Evolutionary conservation across 2,329 filamentous ascomycete species (phyloP).

Genomic region (Cucurbitaria berberidis): DNA sequence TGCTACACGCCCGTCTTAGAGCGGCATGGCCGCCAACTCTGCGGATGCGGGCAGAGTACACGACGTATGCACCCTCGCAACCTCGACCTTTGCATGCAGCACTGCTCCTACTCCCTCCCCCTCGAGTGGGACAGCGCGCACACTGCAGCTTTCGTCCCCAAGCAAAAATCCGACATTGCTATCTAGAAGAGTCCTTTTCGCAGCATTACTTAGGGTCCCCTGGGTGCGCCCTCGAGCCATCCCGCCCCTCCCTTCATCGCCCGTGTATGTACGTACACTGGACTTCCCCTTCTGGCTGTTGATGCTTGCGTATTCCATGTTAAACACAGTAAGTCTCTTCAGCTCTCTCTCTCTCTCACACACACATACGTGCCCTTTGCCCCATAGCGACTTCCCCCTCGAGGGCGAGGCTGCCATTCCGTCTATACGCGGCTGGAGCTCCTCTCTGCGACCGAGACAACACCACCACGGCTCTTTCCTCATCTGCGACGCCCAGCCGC

Average conservation of each 20-base stretch:
- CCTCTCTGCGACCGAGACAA: slow-evolving; percentile 23
- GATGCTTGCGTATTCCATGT: slow-evolving; percentile 13
- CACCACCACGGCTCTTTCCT: slow-evolving; percentile 35
- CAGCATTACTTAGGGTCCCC: slow-evolving; percentile 35
- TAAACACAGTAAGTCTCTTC: slow-evolving; percentile 32
- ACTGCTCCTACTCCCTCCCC: slow-evolving; percentile 32
- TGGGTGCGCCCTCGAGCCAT: slow-evolving; percentile 5
- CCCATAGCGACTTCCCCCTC: slow-evolving; percentile 19
- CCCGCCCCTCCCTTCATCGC: too few relatives aligned
- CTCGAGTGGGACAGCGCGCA: slow-evolving; percentile 28
- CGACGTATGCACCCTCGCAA: slow-evolving; percentile 41
- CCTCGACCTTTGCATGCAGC: slow-evolving; percentile 31
- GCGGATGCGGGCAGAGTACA: slow-evolving; percentile 38
- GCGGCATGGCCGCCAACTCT: slow-evolving; percentile 31
- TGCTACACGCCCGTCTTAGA: slow-evolving; percentile 39
- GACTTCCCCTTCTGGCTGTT: too few relatives aligned
- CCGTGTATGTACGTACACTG: too few relatives aligned
- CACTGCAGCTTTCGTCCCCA: slow-evolving; percentile 30
- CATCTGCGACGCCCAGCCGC: slow-evolving; percentile 28
- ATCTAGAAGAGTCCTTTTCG: slow-evolving; percentile 43
- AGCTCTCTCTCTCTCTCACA: too few relatives aligned
- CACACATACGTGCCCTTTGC: slow-evolving; percentile 8
- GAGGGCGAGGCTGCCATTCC: slow-evolving; percentile 26
- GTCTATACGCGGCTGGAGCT: slow-evolving; percentile 21
- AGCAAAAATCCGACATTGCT: slow-evolving; percentile 37